These are phyloP conservation scores for Acrocalymma vagum DNA, from an alignment of 2,329 filamentous ascomycete species.

Conservation along the genomic window DNA sequence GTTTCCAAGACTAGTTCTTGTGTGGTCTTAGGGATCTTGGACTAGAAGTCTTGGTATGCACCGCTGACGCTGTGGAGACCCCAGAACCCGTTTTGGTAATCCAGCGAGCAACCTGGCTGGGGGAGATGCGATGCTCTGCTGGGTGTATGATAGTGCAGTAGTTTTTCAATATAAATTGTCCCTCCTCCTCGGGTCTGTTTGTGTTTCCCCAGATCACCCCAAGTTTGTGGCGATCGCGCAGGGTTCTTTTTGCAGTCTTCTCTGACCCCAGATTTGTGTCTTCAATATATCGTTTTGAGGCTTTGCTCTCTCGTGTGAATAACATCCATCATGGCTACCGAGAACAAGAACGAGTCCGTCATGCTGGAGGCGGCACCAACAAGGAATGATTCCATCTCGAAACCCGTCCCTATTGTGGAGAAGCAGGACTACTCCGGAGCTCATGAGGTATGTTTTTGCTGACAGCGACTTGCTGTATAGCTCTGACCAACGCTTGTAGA, in stretches of 20 bases:
- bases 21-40: neutral
- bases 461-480: neutral
- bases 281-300: neutral
- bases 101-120: slow-evolving; percentile 18
- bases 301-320: slow-evolving; percentile 2
- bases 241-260: slow-evolving; percentile 16
- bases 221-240: slow-evolving; percentile 25
- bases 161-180: slow-evolving; percentile 31
- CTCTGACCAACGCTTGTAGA: slow-evolving; percentile 13
- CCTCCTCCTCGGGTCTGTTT: slow-evolving; percentile 26
- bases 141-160: slow-evolving; percentile 3
- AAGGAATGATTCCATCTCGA: slow-evolving; percentile 27
- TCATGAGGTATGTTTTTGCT: slow-evolving; percentile 24
- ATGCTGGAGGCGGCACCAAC: slow-evolving; percentile 37
- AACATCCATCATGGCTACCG: slow-evolving; percentile 26
- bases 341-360: slow-evolving; percentile 32
- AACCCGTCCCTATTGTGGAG: slow-evolving; percentile 28
- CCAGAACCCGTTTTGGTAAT: slow-evolving; percentile 14
- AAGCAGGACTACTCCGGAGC: slow-evolving; percentile 46
- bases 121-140: slow-evolving; percentile 6
- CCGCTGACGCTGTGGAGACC: slow-evolving; percentile 19
- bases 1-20: slow-evolving; percentile 15
- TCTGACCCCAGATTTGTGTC: slow-evolving; percentile 7
- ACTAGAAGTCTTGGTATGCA: slow-evolving; percentile 27
- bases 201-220: slow-evolving; percentile 34